A percentile compares a stretch with the other conserved stretches of the same genome.
These are phyloP conservation scores for Dothistroma pini DNA, from an alignment of 2,329 filamentous ascomycete genomes.

Conservation along the genomic window DNA sequence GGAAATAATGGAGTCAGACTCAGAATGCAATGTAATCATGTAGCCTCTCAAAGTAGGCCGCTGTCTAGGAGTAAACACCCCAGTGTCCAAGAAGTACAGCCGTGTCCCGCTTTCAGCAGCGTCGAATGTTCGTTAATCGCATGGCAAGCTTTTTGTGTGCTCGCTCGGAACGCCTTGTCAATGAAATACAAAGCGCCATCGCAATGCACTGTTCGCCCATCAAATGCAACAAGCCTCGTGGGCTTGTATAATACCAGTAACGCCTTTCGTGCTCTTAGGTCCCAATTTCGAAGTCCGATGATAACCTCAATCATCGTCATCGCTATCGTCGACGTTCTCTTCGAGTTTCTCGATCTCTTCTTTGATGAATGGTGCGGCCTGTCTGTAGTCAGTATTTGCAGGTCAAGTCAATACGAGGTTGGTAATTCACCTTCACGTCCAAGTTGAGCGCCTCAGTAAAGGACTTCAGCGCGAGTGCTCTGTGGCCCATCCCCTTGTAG, in stretches of 20 bases:
- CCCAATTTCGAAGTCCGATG: neutral
- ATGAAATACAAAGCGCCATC: neutral
- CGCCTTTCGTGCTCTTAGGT: neutral
- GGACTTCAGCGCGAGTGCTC: slow-evolving; percentile 78
- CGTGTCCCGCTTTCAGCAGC: neutral
- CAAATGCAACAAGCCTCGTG: neutral
- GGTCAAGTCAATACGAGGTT: neutral
- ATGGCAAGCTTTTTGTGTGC: neutral
- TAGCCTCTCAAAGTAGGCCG: neutral
- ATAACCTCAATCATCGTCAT: slow-evolving; percentile 21
- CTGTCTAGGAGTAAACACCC: neutral
- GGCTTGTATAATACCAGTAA: neutral
- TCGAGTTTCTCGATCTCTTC: slow-evolving; percentile 85
- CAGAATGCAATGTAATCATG: neutral
- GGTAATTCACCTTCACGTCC: slow-evolving; percentile 77
- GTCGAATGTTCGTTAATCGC: neutral
- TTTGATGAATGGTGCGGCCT: slow-evolving; percentile 94
- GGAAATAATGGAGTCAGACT: neutral
- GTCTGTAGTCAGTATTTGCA: slow-evolving; percentile 8
- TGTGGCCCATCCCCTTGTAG: slow-evolving; percentile 57
- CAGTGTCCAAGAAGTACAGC: neutral
- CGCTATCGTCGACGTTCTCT: slow-evolving; percentile 30
- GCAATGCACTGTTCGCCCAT: neutral
- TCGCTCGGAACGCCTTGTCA: neutral
- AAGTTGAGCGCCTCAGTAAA: slow-evolving; percentile 93